A percentile compares a stretch with the other conserved stretches of the same genome.
Evolutionary conservation across 2,329 filamentous ascomycete genomes (phyloP).

Genomic region (Waltergamsia citrina): DNA sequence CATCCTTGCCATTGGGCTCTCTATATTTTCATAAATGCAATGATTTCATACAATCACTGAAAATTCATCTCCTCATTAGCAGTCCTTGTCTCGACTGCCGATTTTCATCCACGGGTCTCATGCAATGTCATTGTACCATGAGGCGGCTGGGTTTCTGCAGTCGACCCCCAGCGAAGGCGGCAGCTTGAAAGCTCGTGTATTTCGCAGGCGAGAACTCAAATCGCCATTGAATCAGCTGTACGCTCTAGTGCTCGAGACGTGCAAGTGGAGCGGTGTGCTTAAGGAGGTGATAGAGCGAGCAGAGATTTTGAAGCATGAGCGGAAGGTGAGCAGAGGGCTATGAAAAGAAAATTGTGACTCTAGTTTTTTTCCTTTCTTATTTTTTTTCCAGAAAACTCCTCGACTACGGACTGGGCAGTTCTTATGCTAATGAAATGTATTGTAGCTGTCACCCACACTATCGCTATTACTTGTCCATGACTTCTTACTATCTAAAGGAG

Average conservation of each 20-base stretch:
- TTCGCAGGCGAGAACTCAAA: constrained; percentile 63
- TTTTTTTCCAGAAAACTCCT: too few relatives aligned
- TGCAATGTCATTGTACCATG: constrained; percentile 91
- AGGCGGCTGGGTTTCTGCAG: constrained; percentile 68
- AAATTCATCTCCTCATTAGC: too few relatives aligned
- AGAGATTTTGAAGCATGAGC: constrained; percentile 67
- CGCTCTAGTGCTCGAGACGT: constrained; percentile 74
- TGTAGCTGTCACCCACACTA: constrained; percentile 68
- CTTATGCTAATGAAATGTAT: too few relatives aligned
- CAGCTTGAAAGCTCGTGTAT: constrained; percentile 81
- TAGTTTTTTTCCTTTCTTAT: too few relatives aligned
- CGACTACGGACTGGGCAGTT: too few relatives aligned
- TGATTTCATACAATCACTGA: too few relatives aligned
- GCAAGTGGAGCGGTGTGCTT: constrained; percentile 82
- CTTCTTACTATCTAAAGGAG: constrained; percentile 68
- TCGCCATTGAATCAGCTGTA: constrained; percentile 76
- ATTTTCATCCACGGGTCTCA: too few relatives aligned
- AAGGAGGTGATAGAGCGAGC: constrained; percentile 84
- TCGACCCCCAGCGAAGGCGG: constrained; percentile 49
- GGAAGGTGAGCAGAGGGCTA: constrained; percentile 68
- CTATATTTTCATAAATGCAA: too few relatives aligned
- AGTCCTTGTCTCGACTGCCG: too few relatives aligned
- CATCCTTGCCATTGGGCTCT: too few relatives aligned
- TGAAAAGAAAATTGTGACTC: too few relatives aligned
- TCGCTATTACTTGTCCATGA: constrained; percentile 82